phyloP scores from a whole-genome alignment of 75 land plant species.

The Selaginella tamariscina region DNA sequence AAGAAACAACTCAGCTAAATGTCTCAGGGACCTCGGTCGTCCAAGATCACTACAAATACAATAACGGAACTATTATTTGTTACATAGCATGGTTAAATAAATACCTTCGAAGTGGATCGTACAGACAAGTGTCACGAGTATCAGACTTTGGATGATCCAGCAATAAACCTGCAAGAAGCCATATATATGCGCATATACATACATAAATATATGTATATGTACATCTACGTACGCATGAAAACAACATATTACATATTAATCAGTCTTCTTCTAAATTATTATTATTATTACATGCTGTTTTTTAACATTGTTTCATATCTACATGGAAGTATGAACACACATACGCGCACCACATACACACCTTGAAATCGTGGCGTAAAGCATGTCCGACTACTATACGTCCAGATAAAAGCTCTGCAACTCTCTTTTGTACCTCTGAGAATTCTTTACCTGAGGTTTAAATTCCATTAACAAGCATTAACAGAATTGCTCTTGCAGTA shows the following conservation, averaged over 20 bases:
- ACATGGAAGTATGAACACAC: too few species aligned
- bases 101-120: slow-evolving; percentile 57
- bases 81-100: not conserved
- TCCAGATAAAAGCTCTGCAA: slow-evolving; percentile 70
- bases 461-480: too few species aligned
- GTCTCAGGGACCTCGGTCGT: slow-evolving; percentile 43
- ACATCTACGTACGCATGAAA: too few species aligned
- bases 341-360: too few species aligned
- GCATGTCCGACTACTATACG: slow-evolving; percentile 90
- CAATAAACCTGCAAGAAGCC: slow-evolving; percentile 44
- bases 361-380: slow-evolving; percentile 82
- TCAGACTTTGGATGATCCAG: slow-evolving; percentile 76
- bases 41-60: slow-evolving; percentile 30
- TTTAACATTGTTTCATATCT: too few species aligned
- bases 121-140: slow-evolving; percentile 62
- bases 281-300: too few species aligned
- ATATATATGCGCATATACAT: too few species aligned
- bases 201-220: too few species aligned
- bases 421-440: slow-evolving; percentile 56
- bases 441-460: slow-evolving; percentile 55
- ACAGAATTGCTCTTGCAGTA: not conserved
- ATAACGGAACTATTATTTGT: not conserved
- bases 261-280: not conserved
- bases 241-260: too few species aligned
- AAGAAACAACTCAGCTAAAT: slow-evolving; percentile 59